phyloP scores from a whole-genome alignment of 169 alveolate species.

The Amoebophrya sp. region DNA sequence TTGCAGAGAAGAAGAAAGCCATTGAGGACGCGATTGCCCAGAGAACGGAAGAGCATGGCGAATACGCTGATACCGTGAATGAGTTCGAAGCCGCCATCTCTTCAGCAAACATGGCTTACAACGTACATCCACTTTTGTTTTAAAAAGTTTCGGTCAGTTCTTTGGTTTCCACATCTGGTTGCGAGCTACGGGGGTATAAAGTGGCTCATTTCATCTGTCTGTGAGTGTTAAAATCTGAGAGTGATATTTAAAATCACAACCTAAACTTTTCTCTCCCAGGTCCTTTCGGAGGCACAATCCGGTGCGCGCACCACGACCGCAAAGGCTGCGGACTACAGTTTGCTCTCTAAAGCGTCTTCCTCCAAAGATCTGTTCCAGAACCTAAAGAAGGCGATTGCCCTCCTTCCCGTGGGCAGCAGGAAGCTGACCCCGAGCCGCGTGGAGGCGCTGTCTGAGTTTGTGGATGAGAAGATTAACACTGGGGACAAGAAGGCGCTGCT shows the following conservation, averaged over 20 bases:
- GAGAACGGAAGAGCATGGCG: neutral
- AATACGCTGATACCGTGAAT: neutral
- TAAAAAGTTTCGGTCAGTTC: neutral
- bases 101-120: neutral
- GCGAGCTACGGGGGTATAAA: no score
- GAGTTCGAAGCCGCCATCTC: constrained; percentile 4
- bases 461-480: neutral
- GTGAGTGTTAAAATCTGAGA: no score
- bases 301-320: neutral
- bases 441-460: neutral
- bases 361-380: neutral
- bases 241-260: no score
- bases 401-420: neutral
- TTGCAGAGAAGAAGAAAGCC: neutral
- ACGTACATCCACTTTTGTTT: neutral
- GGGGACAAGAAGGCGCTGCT: neutral
- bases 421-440: neutral
- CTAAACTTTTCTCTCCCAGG: neutral
- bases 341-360: neutral
- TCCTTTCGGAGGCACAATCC: neutral
- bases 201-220: no score
- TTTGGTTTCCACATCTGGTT: neutral
- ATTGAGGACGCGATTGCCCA: neutral
- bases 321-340: neutral
- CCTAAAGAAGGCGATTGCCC: neutral